Evolutionary conservation across 2,329 filamentous ascomycete species (phyloP), one percentile per base, ranked within the genome.

Genomic region (Venturia oleaginea): DNA sequence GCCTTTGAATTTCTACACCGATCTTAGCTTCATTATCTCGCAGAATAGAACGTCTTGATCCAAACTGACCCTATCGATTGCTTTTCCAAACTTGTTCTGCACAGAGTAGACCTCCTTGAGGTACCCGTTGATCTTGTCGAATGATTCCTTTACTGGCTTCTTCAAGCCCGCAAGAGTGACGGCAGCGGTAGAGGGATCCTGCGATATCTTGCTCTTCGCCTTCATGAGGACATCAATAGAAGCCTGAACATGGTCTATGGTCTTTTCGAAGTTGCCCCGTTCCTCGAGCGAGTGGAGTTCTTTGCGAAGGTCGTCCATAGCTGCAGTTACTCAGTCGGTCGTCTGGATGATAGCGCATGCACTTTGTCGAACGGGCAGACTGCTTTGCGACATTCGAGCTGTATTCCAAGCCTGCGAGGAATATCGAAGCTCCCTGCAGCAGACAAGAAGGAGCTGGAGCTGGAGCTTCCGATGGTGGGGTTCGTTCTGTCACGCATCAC

Each of bases 101-200:
- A 88, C 87, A 67, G 88, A 88, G 70, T 95, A 89, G 2, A 94
- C 87, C 64, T 91, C 89, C 74, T 91, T 94, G 61, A 97, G 78
- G 70, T 91, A 87, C 63, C 89, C 86, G 69, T 89, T 93, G 46
- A 96, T 86, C 42, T 84, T 82, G 46, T 96, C 91, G 66, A 97
- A 88, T 1, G 87, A 86, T 62, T 87, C 81, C 72, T 92, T 94
- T 65, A 96, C 81, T 0, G 92, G 90, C 68, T 89, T 92, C 73
- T 97, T 92, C 22, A 97, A 83, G 73, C 89, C 92, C 37, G 90
- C 89, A 70, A 97, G 83, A 32, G 87, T 88, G 66, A 92, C 80
- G 51, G 87, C 85, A 19, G 90, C 86, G 46, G 84, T 84, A 67
- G 86, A 85, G 30, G 89, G 85, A 71, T 92, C 88, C 84, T 76